Percentiles rank a stretch among this genome's conserved stretches.
These are phyloP conservation scores for Cyberlindnera bimundalis DNA, from an alignment of 805 yeast species.

Conservation along the genomic window DNA sequence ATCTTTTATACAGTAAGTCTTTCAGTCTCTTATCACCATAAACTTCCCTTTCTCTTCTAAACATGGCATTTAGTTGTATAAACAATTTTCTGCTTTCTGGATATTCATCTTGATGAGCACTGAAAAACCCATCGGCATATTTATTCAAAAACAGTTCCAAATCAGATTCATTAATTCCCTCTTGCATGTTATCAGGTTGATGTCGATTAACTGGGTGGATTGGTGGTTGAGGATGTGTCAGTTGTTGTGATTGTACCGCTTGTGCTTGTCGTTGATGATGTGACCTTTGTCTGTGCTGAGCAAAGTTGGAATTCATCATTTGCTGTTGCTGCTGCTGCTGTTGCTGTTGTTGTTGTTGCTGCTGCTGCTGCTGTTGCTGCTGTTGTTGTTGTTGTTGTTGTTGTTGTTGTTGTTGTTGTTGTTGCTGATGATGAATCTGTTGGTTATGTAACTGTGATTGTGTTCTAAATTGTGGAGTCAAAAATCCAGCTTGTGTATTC, in stretches of 20 bases:
- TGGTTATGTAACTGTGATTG: slow-evolving; percentile 1
- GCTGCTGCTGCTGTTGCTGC: slow-evolving; percentile 2
- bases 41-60: slow-evolving; percentile 9
- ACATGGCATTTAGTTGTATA: slow-evolving; percentile 5
- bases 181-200: too few relatives aligned
- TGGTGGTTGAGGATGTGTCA: slow-evolving; percentile 1
- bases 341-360: slow-evolving; percentile 3
- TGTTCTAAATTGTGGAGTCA: slow-evolving; percentile 7
- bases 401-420: slow-evolving; percentile 5
- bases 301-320: neutral
- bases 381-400: slow-evolving; percentile 5
- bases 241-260: neutral
- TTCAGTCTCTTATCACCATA: slow-evolving; percentile 11
- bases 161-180: slow-evolving; percentile 12
- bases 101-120: slow-evolving; percentile 8
- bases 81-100: slow-evolving; percentile 12
- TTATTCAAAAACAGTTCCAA: slow-evolving; percentile 14
- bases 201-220: neutral
- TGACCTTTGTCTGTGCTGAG: neutral
- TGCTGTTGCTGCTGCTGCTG: slow-evolving; percentile 6
- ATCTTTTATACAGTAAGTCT: slow-evolving; percentile 13
- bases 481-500: slow-evolving; percentile 5
- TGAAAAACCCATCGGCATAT: slow-evolving; percentile 14
- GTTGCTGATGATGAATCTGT: slow-evolving; percentile 1
- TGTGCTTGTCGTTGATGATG: slow-evolving; percentile 2